Evolutionary conservation across 176 grass and related monocot species (phyloP), one percentile per base, ranked within the genome.

Genomic region (Eragrostis nindensis): DNA sequence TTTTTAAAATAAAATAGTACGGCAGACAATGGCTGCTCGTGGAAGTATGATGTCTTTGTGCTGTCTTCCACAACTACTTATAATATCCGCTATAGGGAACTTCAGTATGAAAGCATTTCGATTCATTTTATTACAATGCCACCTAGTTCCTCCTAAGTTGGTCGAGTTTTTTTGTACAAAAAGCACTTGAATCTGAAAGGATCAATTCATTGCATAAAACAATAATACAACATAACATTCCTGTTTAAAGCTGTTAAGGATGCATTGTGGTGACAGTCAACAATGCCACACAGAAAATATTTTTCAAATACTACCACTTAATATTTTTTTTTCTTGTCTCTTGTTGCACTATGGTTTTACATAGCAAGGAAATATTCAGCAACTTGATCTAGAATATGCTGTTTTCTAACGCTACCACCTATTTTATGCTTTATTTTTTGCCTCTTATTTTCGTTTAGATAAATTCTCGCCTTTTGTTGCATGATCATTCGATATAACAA

Each of bases 401-500:
- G 7, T 26, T 43, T 27, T 3, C 32, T 42, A 61, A 43, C 44
- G 9, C 2, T 61, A 26, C 42, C 73, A 64, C 41, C 16, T 64
- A 29, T 71, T 53, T 30, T 75, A 26, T 64, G 67, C 45, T 77
- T 36, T 2, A 36, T 36, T 36, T 36, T 36, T 36, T n/a, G n/a
- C 32, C 32, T 36, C 32, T 36, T 36, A 4, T 36, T 36, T 36
- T 36, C 32, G 1, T 36, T 36, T 36, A 36, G 16, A 52, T 55
- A 55, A 19, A 67, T 80, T 84, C 17, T 49, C 25, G 19, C 24
- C 19, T 74, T 50, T 52, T 80, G 66, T 83, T 72, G 52, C 66
- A 70, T 85, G 52, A 15, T 32, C 45, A 46, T 89, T 70, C 13
- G 24, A 55, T 46, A 75, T 84, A 79, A 74, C 44, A 2, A 61